Percentiles rank a stretch among this genome's conserved stretches.
Conservation (phyloP, 129 eudicot genomes). For the Tanacetum coccineum region DNA sequence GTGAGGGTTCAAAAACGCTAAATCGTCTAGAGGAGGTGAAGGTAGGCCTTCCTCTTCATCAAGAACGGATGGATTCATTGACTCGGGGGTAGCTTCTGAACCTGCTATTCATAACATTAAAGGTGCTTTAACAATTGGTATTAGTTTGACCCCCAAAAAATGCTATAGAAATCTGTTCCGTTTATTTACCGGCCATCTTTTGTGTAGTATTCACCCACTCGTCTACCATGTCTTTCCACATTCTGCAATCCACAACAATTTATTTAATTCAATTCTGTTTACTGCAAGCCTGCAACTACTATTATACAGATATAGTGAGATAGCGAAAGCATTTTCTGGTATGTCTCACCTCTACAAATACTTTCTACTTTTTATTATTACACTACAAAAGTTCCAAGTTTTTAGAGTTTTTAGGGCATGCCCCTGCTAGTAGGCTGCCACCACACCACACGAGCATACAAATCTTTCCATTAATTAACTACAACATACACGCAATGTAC, state of each 20-base stretch:
- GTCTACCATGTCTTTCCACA: constrained; percentile 77
- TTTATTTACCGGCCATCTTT: constrained; percentile 42
- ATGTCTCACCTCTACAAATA: no score
- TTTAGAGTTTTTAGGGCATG: no score
- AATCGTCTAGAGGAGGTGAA: constrained; percentile 90
- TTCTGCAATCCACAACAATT: constrained; percentile 39
- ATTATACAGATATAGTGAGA: background rate
- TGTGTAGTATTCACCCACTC: constrained; percentile 54
- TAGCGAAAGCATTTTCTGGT: no score
- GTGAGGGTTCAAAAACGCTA: constrained; percentile 61
- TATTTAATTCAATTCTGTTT: background rate
- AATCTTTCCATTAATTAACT: no score
- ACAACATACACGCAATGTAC: no score
- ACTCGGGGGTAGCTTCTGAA: constrained; percentile 68
- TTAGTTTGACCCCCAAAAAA: background rate
- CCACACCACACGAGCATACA: no score
- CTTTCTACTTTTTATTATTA: no score
- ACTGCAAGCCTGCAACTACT: no score
- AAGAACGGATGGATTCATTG: constrained; percentile 65
- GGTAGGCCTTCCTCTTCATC: constrained; percentile 97
- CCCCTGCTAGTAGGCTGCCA: no score
- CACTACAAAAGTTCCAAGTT: no score
- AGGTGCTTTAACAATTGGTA: background rate
- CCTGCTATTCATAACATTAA: constrained; percentile 13
- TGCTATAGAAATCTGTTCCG: background rate